Evolutionary conservation across 768 basidiomycete genomes (phyloP), one percentile per base, ranked within the genome.

Genomic region (Calvatia gigantea): DNA sequence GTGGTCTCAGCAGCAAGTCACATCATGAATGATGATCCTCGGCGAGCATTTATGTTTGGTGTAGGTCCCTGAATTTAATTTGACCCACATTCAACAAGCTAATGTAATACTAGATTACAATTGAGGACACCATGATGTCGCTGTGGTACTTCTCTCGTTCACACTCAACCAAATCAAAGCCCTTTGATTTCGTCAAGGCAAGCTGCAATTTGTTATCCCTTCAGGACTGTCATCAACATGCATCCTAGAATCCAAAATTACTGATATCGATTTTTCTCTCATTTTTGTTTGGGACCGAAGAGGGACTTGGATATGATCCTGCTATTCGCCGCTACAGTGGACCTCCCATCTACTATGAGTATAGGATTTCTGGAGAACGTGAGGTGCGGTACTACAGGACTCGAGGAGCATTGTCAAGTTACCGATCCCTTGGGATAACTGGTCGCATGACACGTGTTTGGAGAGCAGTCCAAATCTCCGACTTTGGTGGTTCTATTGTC

Each of bases 21-120:
- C 29, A 60, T 64, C 37, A 62, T 67, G 63, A 64, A 65, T 43
- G 64, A 62, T 42, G 64, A 67, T 53, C 45, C 51, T 17, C 59
- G 63, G 11, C 59, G 66, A 11, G 62, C 60, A 50, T 65, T 60
- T 41, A 58, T 54, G 5, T 62, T 56, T 47, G 64, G 63, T 17
- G 63, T 64, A 48, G 23, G 59, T 42, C 17, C n/a, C n/a, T n/a
- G n/a, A n/a, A n/a, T n/a, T n/a, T 14, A 19, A 4, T 61, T n/a
- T 14, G 21, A n/a, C 47, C 6, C 23, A 37, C 25, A 17, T 21
- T 41, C 9, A 35, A 0, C 9, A 12, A n/a, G 4, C 6, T 14
- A n/a, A 38, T 6, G 9, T n/a, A 21, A 9, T 4, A 9, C 15
- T 45, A 58, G 51, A 41, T 54, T 15, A 49, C 57, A 3, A 48